Evolutionary conservation across 148 eudicot species (phyloP).

Genomic region (Persicaria maculosa): DNA sequence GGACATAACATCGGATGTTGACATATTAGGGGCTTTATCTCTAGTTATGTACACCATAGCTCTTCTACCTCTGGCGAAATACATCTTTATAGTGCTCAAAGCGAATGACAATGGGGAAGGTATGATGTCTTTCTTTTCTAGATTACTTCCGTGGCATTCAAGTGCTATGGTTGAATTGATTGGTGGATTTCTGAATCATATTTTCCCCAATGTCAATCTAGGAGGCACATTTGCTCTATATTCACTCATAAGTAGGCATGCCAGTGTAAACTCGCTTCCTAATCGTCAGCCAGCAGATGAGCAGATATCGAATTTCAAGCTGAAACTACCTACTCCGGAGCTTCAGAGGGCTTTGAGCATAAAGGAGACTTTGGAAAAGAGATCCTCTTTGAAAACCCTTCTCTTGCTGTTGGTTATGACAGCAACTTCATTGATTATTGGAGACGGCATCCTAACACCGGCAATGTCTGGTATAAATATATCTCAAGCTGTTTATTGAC

Average conservation of each 20-base stretch:
- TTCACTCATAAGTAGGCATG: constrained; percentile 85
- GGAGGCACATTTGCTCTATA: constrained; percentile 97
- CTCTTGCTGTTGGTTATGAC: constrained; percentile 73
- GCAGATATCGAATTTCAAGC: constrained; percentile 81
- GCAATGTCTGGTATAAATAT: constrained; percentile 78
- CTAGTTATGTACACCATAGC: constrained; percentile 87
- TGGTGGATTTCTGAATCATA: not conserved
- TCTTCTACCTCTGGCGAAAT: constrained; percentile 73
- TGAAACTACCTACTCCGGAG: constrained; percentile 93
- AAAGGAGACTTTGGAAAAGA: constrained; percentile 64
- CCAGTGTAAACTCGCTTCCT: constrained; percentile 78
- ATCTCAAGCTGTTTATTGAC: not conserved
- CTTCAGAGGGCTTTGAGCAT: constrained; percentile 83
- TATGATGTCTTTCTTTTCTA: constrained; percentile 20
- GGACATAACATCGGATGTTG: constrained; percentile 66
- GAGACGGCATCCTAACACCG: constrained; percentile 94
- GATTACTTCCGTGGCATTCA: not conserved
- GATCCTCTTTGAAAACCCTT: constrained; percentile 52
- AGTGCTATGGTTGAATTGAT: not conserved
- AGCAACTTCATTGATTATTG: constrained; percentile 91
- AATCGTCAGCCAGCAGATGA: constrained; percentile 90
- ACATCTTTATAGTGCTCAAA: constrained; percentile 86
- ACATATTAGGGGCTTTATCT: constrained; percentile 80
- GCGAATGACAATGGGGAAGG: constrained; percentile 99
- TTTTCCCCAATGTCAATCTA: not conserved